phyloP scores from a whole-genome alignment of 306 rosid genomes.

The Quillaja saponaria region DNA sequence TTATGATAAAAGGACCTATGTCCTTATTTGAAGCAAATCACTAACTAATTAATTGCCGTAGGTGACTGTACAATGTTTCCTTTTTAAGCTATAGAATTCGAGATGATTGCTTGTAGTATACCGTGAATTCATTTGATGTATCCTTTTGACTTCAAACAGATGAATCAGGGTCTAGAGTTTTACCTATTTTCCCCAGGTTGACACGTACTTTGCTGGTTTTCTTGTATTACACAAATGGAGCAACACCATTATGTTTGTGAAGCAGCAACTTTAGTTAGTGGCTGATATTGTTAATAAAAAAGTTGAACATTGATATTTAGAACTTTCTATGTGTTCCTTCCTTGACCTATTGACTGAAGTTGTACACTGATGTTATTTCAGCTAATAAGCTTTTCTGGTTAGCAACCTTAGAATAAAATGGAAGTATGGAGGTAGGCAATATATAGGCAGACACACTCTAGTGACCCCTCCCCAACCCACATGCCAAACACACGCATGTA shows the following conservation, averaged over 20 bases:
- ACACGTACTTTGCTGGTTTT: too few relatives aligned
- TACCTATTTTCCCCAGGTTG: conserved; percentile 4
- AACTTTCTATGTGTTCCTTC: not conserved
- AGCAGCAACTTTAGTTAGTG: conserved; percentile 1
- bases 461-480: too few relatives aligned
- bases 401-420: conserved; percentile 21
- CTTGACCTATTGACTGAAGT: not conserved
- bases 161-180: not conserved
- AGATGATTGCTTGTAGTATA: not conserved
- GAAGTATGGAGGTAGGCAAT: not conserved
- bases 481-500: not conserved
- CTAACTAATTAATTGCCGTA: conserved; percentile 1
- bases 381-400: not conserved
- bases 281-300: not conserved
- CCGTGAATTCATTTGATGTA: conserved; percentile 9
- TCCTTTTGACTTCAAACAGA: not conserved
- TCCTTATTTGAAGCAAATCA: not conserved
- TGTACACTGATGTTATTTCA: not conserved
- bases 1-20: not conserved
- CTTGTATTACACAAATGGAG: not conserved
- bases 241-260: not conserved
- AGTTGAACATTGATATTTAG: conserved; percentile 3
- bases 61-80: not conserved
- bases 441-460: too few relatives aligned
- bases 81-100: not conserved